Evolutionary conservation across 768 basidiomycete genomes (phyloP), one percentile per base, ranked within the genome.

Genomic region (Lyophyllum shimeji): DNA sequence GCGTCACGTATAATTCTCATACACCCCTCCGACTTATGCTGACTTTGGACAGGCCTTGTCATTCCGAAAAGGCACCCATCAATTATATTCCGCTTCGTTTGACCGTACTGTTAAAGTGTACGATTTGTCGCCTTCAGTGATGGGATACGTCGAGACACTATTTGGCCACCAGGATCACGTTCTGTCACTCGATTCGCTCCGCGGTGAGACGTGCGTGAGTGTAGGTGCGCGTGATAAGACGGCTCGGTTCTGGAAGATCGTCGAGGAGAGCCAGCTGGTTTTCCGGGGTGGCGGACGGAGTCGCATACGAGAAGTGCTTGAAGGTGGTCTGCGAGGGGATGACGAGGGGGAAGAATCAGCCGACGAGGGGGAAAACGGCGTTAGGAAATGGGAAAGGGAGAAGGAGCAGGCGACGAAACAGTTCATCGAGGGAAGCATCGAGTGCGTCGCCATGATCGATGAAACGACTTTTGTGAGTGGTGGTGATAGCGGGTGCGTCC

Each of bases 101-200:
- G 92, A 98, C 69, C 89, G 95, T 13, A 94, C 95, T 0, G 67
- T 97, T 53, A 96, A 96, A 70, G 77, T 98, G 2, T 96, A 89
- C 70, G 95, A 90, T 57, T 69, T 82, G 17, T 71, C 78, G 2
- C 82, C 79, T 12, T 78, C 81, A 9, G 90, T 92, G 5, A 83
- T 96, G 80, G 94, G 93, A 9, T 94, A 95, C 65, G 88, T 98
- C 53, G 96, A 99, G 69, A 98, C 96, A 7, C 76, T 98, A 3
- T 99, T 96, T 67, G 97, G 97, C 1, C 97, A 99, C 67, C 96
- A 98, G 73, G 95, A 98, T 65, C 82, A 84, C 25, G 84, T 97
- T 25, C 75, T 90, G 15, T 76, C 81, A 3, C 64, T 99, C 5
- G 92, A 95, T 59, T 80, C 93, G 6, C 81, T 98, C 15, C 85